These are phyloP conservation scores for Debaryomyces sp. DNA, from an alignment of 1,139 yeast species.

Conservation along the genomic window DNA sequence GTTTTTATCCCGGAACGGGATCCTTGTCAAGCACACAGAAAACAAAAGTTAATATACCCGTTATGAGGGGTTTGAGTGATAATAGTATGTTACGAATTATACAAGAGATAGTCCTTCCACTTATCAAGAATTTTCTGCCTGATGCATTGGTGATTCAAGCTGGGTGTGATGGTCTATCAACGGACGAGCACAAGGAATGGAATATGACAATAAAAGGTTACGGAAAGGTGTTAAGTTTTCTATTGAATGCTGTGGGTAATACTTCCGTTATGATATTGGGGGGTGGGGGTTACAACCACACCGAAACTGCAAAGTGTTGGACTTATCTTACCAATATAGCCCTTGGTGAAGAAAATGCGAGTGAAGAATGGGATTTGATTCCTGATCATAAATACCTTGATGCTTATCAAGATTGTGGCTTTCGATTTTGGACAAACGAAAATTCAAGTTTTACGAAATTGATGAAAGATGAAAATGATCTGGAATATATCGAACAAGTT, in stretches of 20 bases:
- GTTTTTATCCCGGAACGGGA: conserved; percentile 80
- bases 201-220: conserved; percentile 60
- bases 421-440: conserved; percentile 50
- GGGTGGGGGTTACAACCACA: conserved; percentile 77
- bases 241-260: conserved; percentile 29
- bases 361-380: conserved; percentile 37
- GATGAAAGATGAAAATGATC: conserved; percentile 46
- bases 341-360: conserved; percentile 11
- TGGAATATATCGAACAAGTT: conserved; percentile 20
- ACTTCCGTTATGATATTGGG: conserved; percentile 57
- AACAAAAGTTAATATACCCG: conserved; percentile 57
- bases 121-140: conserved; percentile 42
- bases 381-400: conserved; percentile 57
- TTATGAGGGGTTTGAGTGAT: conserved; percentile 59
- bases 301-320: conserved; percentile 69
- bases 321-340: conserved; percentile 53
- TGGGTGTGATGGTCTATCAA: conserved; percentile 70
- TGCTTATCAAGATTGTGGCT: conserved; percentile 48
- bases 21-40: conserved; percentile 27
- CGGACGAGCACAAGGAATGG: conserved; percentile 68
- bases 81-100: conserved; percentile 38
- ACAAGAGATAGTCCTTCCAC: conserved; percentile 46
- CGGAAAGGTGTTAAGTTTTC: conserved; percentile 33
- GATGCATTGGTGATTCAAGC: conserved; percentile 63
- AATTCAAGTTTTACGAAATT: conserved; percentile 26